These are phyloP conservation scores for Yarrowia bubula DNA, from an alignment of 805 yeast species.

Conservation along the genomic window DNA sequence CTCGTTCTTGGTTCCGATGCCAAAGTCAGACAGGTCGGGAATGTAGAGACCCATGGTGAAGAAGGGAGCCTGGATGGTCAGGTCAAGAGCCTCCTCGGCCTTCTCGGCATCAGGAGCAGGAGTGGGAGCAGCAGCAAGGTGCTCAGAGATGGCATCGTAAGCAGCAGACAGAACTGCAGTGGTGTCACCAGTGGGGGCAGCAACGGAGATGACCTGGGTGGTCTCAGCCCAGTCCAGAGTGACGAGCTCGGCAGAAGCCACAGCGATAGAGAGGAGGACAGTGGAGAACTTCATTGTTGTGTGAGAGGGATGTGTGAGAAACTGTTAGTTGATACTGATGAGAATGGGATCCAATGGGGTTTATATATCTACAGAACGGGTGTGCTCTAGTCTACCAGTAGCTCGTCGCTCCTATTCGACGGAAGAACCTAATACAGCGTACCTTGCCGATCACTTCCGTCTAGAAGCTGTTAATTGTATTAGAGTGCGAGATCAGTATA, in stretches of 20 bases:
- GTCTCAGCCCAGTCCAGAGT: conserved; percentile 14
- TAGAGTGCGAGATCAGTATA: background rate
- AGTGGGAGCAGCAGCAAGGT: conserved; percentile 4
- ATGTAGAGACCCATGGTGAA: conserved; percentile 7
- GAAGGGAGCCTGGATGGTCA: conserved; percentile 12
- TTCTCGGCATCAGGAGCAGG: background rate
- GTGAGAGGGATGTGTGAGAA: background rate
- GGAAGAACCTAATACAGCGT: conserved; percentile 17
- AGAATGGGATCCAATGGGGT: background rate
- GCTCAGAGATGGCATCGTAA: conserved; percentile 11
- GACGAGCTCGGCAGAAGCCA: background rate
- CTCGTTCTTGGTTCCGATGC: conserved; percentile 8
- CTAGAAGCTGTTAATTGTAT: conserved; percentile 3
- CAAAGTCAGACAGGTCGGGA: conserved; percentile 14
- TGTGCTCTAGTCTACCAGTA: too few species aligned
- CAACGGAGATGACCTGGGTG: conserved; percentile 11
- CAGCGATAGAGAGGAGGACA: background rate
- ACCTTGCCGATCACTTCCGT: conserved; percentile 19
- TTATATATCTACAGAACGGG: too few species aligned
- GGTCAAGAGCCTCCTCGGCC: conserved; percentile 4
- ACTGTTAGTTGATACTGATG: background rate
- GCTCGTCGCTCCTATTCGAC: too few species aligned
- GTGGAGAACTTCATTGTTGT: conserved; percentile 10
- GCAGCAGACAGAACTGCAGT: conserved; percentile 7
- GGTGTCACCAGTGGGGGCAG: background rate